Evolutionary conservation across 345 rosid species (phyloP).

Genomic region (Isatis tinctoria): DNA sequence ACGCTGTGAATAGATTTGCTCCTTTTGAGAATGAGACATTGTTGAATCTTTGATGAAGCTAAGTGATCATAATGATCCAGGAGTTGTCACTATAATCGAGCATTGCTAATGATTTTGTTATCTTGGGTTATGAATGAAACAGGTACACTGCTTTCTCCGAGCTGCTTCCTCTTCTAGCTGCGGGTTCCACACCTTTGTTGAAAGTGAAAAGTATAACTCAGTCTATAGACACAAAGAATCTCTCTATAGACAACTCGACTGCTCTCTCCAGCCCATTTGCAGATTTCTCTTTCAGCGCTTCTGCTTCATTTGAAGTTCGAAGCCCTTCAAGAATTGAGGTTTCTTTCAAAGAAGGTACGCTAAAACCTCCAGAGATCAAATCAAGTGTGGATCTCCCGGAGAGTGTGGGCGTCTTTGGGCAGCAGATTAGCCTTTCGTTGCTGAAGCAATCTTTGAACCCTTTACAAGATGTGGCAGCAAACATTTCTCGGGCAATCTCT

Average conservation of each 20-base stretch:
- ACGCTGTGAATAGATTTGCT: background rate
- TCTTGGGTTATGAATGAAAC: constrained; percentile 10
- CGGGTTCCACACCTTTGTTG: constrained; percentile 60
- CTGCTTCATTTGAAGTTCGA: constrained; percentile 77
- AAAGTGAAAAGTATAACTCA: constrained; percentile 73
- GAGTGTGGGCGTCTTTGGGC: constrained; percentile 64
- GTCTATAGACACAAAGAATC: constrained; percentile 50
- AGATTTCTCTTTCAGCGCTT: constrained; percentile 75
- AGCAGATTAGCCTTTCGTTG: constrained; percentile 59
- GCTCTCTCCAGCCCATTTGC: constrained; percentile 78
- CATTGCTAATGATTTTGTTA: background rate
- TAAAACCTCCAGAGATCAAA: constrained; percentile 83
- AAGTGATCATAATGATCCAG: background rate
- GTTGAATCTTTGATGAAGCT: background rate
- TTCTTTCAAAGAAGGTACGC: constrained; percentile 75
- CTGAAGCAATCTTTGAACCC: constrained; percentile 75
- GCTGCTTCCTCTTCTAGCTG: constrained; percentile 87
- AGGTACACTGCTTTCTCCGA: constrained; percentile 96
- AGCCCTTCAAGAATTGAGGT: constrained; percentile 88
- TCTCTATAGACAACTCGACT: constrained; percentile 56
- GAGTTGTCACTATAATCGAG: background rate
- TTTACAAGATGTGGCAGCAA: constrained; percentile 66
- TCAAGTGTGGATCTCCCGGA: constrained; percentile 70
- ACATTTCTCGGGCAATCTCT: constrained; percentile 58
- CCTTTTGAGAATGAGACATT: background rate